phyloP scores from a whole-genome alignment of 202 grass and related monocot genomes.

The Cymbopogon flexuosus region DNA sequence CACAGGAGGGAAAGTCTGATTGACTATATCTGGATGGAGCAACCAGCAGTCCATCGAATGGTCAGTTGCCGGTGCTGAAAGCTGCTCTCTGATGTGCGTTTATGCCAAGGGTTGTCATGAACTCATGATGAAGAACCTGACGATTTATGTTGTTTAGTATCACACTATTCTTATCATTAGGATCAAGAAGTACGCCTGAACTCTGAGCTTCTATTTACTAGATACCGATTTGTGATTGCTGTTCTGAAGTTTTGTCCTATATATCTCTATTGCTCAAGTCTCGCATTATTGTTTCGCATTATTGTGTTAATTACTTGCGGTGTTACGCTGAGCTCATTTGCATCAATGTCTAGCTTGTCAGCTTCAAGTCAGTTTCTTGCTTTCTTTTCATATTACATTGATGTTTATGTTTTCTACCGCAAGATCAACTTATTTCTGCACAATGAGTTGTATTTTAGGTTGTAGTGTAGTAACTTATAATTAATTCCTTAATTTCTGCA shows the following conservation, averaged over 20 bases:
- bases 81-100: constrained; percentile 26
- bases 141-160: not conserved
- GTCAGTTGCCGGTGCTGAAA: constrained; percentile 10
- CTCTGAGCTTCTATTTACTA: not conserved
- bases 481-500: too few species aligned
- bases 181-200: not conserved
- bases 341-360: not conserved
- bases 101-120: not conserved
- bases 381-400: not conserved
- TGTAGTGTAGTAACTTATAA: too few species aligned
- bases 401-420: not conserved
- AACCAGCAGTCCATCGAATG: not conserved
- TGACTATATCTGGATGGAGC: constrained; percentile 37
- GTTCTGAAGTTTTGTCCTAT: not conserved
- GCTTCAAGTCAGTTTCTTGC: not conserved
- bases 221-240: not conserved
- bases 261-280: not conserved
- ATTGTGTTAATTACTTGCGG: not conserved
- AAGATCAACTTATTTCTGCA: too few species aligned
- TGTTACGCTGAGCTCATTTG: not conserved
- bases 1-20: constrained; percentile 56
- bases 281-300: not conserved
- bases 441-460: too few species aligned
- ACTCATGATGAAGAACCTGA: not conserved
- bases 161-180: not conserved